Conservation (phyloP, 495 filamentous ascomycete genomes). For the Xylaria intraflava region DNA sequence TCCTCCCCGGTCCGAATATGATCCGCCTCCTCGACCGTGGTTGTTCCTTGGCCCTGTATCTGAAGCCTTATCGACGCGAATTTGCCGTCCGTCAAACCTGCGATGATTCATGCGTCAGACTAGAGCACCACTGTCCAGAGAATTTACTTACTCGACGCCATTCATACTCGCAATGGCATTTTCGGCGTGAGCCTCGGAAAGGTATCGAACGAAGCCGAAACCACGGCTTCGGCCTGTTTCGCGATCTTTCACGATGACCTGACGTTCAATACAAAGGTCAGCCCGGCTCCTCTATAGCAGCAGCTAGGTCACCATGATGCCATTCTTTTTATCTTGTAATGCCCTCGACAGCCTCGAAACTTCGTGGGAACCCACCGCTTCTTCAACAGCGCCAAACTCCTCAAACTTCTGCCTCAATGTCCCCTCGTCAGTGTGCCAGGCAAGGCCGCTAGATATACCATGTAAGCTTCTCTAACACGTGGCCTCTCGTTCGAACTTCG, state of each 20-base stretch:
- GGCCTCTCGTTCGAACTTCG: too few species aligned
- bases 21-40: slow-evolving; percentile 35
- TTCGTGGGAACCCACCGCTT: slow-evolving; percentile 66
- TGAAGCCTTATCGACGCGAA: slow-evolving; percentile 94
- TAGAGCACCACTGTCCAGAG: not conserved
- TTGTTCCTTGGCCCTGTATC: slow-evolving; percentile 59
- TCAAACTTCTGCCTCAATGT: slow-evolving; percentile 81
- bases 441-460: slow-evolving; percentile 65
- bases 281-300: slow-evolving; percentile 4
- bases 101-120: not conserved
- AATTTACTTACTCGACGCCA: slow-evolving; percentile 71
- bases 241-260: slow-evolving; percentile 97
- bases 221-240: slow-evolving; percentile 93
- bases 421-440: slow-evolving; percentile 91
- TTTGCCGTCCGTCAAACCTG: slow-evolving; percentile 92
- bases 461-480: too few species aligned
- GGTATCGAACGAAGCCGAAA: slow-evolving; percentile 93
- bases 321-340: not conserved
- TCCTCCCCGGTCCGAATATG: slow-evolving; percentile 32
- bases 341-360: not conserved
- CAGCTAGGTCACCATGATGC: too few species aligned
- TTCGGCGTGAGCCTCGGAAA: slow-evolving; percentile 74
- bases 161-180: slow-evolving; percentile 80
- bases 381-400: slow-evolving; percentile 80
- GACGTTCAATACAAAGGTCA: slow-evolving; percentile 13